phyloP scores from a whole-genome alignment of 1,284 basidiomycete species.

The Irpex sp. region DNA sequence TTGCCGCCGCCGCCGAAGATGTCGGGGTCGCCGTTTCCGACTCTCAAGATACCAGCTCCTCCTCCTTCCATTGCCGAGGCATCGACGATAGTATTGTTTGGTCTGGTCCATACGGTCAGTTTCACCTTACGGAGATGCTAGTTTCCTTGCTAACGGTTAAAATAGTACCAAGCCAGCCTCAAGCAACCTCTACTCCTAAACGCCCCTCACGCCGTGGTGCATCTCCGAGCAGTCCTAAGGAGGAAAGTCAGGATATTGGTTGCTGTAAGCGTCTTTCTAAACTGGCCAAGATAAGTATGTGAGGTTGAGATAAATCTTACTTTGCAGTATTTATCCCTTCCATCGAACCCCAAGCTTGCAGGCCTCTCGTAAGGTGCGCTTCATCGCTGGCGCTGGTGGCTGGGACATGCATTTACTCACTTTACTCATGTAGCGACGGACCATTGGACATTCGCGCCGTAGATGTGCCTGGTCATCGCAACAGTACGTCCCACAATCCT shows the following conservation, averaged over 20 bases:
- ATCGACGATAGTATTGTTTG: not conserved
- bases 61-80: not conserved
- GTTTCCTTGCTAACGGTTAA: too few species aligned
- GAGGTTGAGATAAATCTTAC: not conserved
- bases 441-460: not conserved
- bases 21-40: not conserved
- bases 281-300: not conserved
- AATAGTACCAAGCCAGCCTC: not conserved
- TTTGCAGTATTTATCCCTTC: not conserved
- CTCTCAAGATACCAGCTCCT: not conserved
- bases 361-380: not conserved
- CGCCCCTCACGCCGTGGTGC: not conserved
- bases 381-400: not conserved
- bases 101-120: not conserved
- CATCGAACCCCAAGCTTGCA: not conserved
- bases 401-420: not conserved
- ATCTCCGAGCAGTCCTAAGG: not conserved
- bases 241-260: not conserved
- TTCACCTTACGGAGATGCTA: too few species aligned
- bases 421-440: not conserved
- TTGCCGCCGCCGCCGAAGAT: too few species aligned
- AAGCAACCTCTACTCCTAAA: not conserved
- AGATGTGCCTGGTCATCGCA: not conserved
- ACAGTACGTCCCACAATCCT: not conserved
- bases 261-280: not conserved